Evolutionary conservation across 2,329 filamentous ascomycete genomes (phyloP).

Genomic region (Aspergillus terreus): DNA sequence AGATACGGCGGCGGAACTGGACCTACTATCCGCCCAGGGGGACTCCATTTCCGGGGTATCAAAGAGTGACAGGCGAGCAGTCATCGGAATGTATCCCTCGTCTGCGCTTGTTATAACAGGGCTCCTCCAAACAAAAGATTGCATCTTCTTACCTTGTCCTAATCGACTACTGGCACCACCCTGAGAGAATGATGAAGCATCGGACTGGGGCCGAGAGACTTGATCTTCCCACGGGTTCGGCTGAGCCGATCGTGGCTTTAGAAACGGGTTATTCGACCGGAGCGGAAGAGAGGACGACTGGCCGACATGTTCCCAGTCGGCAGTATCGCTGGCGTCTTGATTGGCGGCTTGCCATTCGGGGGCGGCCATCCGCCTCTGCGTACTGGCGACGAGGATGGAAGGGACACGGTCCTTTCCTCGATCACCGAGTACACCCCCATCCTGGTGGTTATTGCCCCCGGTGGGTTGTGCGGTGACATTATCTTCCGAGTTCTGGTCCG

Average conservation of each 20-base stretch:
- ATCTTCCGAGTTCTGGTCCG: slow-evolving; percentile 10
- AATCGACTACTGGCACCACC: slow-evolving; percentile 24
- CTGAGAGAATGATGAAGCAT: slow-evolving; percentile 16
- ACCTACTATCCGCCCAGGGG: slow-evolving; percentile 24
- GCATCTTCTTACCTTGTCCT: slow-evolving; percentile 28
- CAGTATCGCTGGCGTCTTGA: slow-evolving; percentile 7
- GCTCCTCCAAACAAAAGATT: background rate
- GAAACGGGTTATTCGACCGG: slow-evolving; percentile 39
- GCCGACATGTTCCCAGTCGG: slow-evolving; percentile 19
- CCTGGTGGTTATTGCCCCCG: slow-evolving; percentile 2
- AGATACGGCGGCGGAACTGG: slow-evolving; percentile 10
- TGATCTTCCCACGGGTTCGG: slow-evolving; percentile 18
- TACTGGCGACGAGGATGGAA: slow-evolving; percentile 19
- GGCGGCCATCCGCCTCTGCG: slow-evolving; percentile 18
- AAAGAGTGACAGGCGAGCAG: slow-evolving; percentile 35
- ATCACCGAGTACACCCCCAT: slow-evolving; percentile 3
- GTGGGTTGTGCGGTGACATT: slow-evolving; percentile 7
- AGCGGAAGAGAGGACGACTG: slow-evolving; percentile 23
- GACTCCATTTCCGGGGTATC: slow-evolving; percentile 24
- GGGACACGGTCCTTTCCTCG: slow-evolving; percentile 16
- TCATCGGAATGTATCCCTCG: slow-evolving; percentile 40
- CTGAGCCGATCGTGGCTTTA: slow-evolving; percentile 26
- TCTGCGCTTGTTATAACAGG: slow-evolving; percentile 12
- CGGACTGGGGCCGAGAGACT: slow-evolving; percentile 12
- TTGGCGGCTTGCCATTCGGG: slow-evolving; percentile 17